Percentiles rank a stretch among this genome's conserved stretches.
phyloP scores from a whole-genome alignment of 805 yeast species.

The Wickerhamiella shivajii region DNA sequence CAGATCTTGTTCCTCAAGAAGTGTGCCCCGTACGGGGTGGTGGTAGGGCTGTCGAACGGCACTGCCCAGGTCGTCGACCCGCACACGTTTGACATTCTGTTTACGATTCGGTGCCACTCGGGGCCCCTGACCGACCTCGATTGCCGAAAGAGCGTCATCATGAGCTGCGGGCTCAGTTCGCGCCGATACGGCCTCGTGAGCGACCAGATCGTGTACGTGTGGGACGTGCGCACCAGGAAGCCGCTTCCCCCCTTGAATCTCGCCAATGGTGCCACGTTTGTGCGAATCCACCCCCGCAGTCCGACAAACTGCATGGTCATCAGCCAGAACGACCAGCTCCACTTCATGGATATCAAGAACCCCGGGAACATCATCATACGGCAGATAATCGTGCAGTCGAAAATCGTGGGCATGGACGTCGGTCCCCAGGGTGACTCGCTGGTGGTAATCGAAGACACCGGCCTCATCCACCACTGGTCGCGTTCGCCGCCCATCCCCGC shows the following conservation, averaged over 20 bases:
- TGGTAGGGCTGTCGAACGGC: slow-evolving; percentile 25
- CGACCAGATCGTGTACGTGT: slow-evolving; percentile 75
- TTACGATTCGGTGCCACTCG: slow-evolving; percentile 23
- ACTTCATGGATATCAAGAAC: slow-evolving; percentile 68
- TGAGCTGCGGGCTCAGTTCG: slow-evolving; percentile 65
- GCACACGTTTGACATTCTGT: slow-evolving; percentile 21
- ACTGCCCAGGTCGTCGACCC: slow-evolving; percentile 26
- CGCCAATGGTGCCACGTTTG: slow-evolving; percentile 79
- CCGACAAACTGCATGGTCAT: slow-evolving; percentile 65
- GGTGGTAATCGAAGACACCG: slow-evolving; percentile 50
- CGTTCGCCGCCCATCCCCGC: slow-evolving; percentile 33
- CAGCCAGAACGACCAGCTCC: slow-evolving; percentile 67
- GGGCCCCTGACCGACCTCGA: slow-evolving; percentile 29
- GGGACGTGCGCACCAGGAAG: slow-evolving; percentile 59
- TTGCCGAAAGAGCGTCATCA: slow-evolving; percentile 23
- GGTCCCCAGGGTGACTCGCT: slow-evolving; percentile 65
- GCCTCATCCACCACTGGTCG: slow-evolving; percentile 57
- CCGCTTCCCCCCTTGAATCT: slow-evolving; percentile 71
- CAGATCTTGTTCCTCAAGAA: slow-evolving; percentile 21
- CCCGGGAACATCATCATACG: slow-evolving; percentile 53
- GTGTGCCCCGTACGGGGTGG: slow-evolving; percentile 21
- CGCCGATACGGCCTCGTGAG: slow-evolving; percentile 43
- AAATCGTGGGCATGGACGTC: slow-evolving; percentile 37
- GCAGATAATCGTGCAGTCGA: slow-evolving; percentile 44
- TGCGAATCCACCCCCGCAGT: slow-evolving; percentile 71